Evolutionary conservation across 2,329 filamentous ascomycete species (phyloP), one percentile per base, ranked within the genome.

Genomic region (Cladorrhinum sp.): DNA sequence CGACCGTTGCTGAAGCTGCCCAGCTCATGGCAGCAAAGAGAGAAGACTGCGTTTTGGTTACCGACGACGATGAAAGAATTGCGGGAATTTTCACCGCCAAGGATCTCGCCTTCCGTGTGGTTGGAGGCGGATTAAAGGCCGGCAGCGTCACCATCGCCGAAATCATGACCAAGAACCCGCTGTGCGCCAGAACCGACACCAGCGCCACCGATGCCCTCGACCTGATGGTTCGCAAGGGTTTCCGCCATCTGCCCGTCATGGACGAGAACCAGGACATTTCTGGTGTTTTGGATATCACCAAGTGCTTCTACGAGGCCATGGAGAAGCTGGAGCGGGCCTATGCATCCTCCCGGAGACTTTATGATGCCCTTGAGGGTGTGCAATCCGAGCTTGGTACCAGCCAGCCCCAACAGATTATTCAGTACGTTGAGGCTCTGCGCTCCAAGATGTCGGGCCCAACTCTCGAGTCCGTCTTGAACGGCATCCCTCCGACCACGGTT

Each of bases 281-380:
- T 7, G 95, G 95, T 80, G 93, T 99, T 67, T 81, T 99, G 58
- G 95, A 99, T 76, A 99, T 99, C 70, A 99, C 95, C 60, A 99
- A 98, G 78, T 99, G 95, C 78, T 99, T 99, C 77, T 99, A 99
- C 77, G 95, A 99, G 77, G 95, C 95, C 49, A 99, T 99, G 95
- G 95, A 99, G 81, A 99, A 99, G 81, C 80, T 99, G 63, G 95
- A 99, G 81, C 89, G 95, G 56, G 95, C 95, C 55, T 99, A 99
- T 75, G 92, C 92, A 66, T 98, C 95, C 16, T 99, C 95, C n/a
- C 87, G 95, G 68, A 96, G 97, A 77, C 84, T 99, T 21, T 98
- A 99, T 75, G 95, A 98, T 80, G 95, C 95, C 33, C 80, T 99
- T 61, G 95, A 99, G 77, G 95, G 95, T 75, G 95, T 99, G 2